A percentile compares a stretch with the other conserved stretches of the same genome.
phyloP scores from a whole-genome alignment of 768 basidiomycete species.

The Lactarius sanguifluus region DNA sequence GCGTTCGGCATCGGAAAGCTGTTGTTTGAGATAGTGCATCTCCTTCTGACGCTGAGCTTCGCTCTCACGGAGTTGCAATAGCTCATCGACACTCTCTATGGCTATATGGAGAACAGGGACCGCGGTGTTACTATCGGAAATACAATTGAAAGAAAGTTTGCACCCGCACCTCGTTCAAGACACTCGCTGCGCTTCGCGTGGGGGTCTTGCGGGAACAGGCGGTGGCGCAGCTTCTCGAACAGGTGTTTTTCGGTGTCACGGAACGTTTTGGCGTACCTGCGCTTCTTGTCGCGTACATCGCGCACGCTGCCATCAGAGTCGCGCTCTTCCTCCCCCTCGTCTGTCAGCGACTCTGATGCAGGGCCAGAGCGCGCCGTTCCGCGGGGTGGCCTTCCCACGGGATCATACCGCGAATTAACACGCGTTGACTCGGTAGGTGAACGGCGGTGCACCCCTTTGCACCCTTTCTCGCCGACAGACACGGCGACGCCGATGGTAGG shows the following conservation, averaged over 20 bases:
- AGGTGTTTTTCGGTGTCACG: constrained; percentile 26
- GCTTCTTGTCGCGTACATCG: constrained; percentile 26
- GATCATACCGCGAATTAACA: constrained; percentile 19
- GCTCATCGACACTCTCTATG: constrained; percentile 27
- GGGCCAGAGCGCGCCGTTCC: background rate
- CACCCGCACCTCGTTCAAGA: constrained; percentile 25
- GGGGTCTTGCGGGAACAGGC: constrained; percentile 26
- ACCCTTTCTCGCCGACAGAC: constrained; percentile 10
- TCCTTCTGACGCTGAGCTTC: constrained; percentile 19
- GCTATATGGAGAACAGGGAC: constrained; percentile 9
- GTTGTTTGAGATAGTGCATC: constrained; percentile 20
- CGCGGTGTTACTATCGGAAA: background rate
- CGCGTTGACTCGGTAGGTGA: constrained; percentile 21
- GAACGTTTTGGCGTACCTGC: constrained; percentile 26
- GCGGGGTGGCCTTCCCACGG: constrained; percentile 16
- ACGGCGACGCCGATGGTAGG: background rate
- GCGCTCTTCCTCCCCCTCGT: constrained; percentile 28
- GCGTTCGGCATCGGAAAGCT: constrained; percentile 23
- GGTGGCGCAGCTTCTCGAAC: constrained; percentile 26
- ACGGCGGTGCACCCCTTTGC: constrained; percentile 12
- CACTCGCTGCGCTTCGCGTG: constrained; percentile 28
- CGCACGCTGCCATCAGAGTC: constrained; percentile 27
- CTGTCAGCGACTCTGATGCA: constrained; percentile 17
- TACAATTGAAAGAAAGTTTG: background rate
- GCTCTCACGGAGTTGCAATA: constrained; percentile 11